Base-by-base conservation (phyloP, 2,329 filamentous ascomycete genomes). In the Colletotrichum sp. region DNA sequence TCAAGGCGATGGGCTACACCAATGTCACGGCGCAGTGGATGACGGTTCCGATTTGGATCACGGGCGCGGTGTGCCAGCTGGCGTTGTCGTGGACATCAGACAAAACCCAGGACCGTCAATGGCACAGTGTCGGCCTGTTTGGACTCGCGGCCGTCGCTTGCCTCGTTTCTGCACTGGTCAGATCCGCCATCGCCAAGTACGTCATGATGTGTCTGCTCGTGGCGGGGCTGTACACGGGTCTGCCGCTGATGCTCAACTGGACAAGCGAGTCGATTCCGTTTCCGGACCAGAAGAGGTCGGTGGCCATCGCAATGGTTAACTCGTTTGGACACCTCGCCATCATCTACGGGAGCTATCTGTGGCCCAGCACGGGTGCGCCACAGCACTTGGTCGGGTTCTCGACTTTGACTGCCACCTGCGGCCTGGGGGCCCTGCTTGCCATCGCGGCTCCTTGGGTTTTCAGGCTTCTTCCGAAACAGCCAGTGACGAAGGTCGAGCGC, bases 341-440 rank as follows among this genome's bases (percentile, higher is more conserved):
- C 65, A 77, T 78, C 18, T 78, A 77, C 36, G 71, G 72, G 24
- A 76, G 73, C 18, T 78, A 78, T 62, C 49, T 78, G 28, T 78
- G 77, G 76, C 77, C 77, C 13, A 76, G 69, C 32, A 24, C 72
- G 5, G 55, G 69, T 24, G 70, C 69, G 12, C 73, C 77, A 7
- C 76, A 71, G 9, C 69, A 78, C n/a, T 21, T 52, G 44, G n/a
- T 52, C 44, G 44, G 44, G 10, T 52, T 52, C n/a, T 52, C 44
- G n/a, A 52, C 44, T 52, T n/a, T 52, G n/a, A 52, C 44, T 52
- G 44, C 44, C 44, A 52, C 44, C 10, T 52, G 44, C 2, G 44
- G 44, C 6, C 6, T 52, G 18, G 44, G 44, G 44, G 44, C n/a
- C 10, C 4, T 52, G 44, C n/a, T 52, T 52, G 44, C 44, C 44